Evolutionary conservation across 2,329 filamentous ascomycete species (phyloP).

Genomic region (Claviceps cyperi): DNA sequence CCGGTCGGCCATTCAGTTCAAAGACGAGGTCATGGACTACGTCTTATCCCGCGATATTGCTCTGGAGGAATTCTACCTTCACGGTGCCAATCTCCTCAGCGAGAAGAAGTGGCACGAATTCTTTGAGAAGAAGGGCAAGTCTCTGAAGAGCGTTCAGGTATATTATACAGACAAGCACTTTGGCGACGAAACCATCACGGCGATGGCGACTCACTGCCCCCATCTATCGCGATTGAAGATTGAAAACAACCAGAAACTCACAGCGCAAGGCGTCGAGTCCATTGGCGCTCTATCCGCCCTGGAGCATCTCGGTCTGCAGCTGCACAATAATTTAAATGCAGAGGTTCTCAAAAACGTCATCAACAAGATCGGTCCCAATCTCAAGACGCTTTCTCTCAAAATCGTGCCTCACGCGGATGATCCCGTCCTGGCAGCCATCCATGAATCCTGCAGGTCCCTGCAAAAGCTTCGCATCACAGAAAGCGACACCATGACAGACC

Average conservation of each 20-base stretch:
- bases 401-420: conserved; percentile 54
- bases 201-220: conserved; percentile 50
- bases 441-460: conserved; percentile 52
- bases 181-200: conserved; percentile 50
- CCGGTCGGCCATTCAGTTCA: conserved; percentile 81
- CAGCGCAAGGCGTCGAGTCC: conserved; percentile 46
- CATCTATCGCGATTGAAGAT: conserved; percentile 65
- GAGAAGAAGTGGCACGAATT: conserved; percentile 61
- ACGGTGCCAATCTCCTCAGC: conserved; percentile 72
- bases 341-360: conserved; percentile 48
- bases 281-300: conserved; percentile 50
- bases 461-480: conserved; percentile 69
- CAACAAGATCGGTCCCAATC: conserved; percentile 41
- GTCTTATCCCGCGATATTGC: conserved; percentile 55
- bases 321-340: conserved; percentile 41
- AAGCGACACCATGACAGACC: conserved; percentile 62
- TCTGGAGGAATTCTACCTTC: conserved; percentile 62
- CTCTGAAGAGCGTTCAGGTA: conserved; percentile 56
- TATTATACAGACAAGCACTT: conserved; percentile 77
- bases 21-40: conserved; percentile 70
- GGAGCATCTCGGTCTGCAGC: conserved; percentile 60
- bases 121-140: conserved; percentile 48
- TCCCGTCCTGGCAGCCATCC: conserved; percentile 54
- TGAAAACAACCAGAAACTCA: conserved; percentile 62
- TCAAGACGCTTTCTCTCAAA: conserved; percentile 68